Evolutionary conservation across 768 basidiomycete genomes (phyloP), one percentile per base, ranked within the genome.

Genomic region (Suillus decipiens): DNA sequence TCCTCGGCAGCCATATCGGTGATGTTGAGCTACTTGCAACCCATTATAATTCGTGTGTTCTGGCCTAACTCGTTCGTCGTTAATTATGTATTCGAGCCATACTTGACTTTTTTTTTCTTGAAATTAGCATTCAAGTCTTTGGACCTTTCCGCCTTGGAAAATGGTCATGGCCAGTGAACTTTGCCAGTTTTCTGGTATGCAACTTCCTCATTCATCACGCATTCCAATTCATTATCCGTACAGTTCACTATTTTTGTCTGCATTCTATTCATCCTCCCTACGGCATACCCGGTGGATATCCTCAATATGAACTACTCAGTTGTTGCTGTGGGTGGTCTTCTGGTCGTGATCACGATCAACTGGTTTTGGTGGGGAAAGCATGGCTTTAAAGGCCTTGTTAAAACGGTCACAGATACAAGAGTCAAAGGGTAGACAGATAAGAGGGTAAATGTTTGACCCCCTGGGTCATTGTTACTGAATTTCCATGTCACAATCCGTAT

Each of bases 251-350:
- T 79, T 7, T 84, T 86, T 70, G 78, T 85, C 24, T 86, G 84
- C 67, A 69, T 84, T 7, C 76, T 86, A 2, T 86, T 86, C 73
- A 72, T 86, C 61, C 75, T 86, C 24, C 84, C 84, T 7, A 86
- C 84, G n/a, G 77, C 81, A 1, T 77, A 77, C 56, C 85, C 84
- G 0, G 83, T 84, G 22, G 81, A 73, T 43, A 64, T 74, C 50
- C 67, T 79, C 54, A 82, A 84, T 69, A 87, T 86, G 85, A 86
- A 86, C 70, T 86, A 87, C 63, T 77, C 85, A 0, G 74, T 86
- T 56, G 77, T 86, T 3, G 83, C 84, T 5, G 75, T 86, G 24
- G 84, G 82, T 8, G 81, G 74, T 0, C 73, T 85, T 17, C 65
- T 78, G 28, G 36, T 84, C 37, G 66, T 85, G n/a, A 83, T 85